phyloP scores from a whole-genome alignment of 2,329 filamentous ascomycete genomes.

The Ascochyta lentis region DNA sequence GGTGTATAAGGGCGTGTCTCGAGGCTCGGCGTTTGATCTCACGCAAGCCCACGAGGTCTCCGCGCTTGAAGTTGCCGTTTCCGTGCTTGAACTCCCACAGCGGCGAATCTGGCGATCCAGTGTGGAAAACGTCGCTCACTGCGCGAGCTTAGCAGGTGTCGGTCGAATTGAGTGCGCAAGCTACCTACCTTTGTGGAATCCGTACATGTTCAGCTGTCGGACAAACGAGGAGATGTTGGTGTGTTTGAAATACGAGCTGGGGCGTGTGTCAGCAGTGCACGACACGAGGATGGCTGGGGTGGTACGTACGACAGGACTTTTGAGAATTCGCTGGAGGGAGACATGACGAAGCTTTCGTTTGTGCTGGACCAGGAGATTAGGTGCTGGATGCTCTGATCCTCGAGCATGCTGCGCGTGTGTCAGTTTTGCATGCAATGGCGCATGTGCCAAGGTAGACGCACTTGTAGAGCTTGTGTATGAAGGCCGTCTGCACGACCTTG shows the following conservation, averaged over 20 bases:
- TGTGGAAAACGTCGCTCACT: conserved; percentile 99
- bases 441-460: conserved; percentile 55
- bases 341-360: conserved; percentile 99
- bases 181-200: conserved; percentile 90
- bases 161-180: conserved; percentile 11
- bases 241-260: conserved; percentile 97
- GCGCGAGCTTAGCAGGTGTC: conserved; percentile 22
- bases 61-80: conserved; percentile 94
- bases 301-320: conserved; percentile 90
- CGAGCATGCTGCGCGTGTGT: conserved; percentile 78
- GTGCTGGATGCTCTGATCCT: conserved; percentile 90
- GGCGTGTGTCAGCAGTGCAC: conserved; percentile 34
- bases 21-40: conserved; percentile 97
- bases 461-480: conserved; percentile 99
- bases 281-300: conserved; percentile 34
- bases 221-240: conserved; percentile 99
- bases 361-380: conserved; percentile 94
- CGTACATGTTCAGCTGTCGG: conserved; percentile 98
- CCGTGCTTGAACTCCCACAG: conserved; percentile 99
- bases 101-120: conserved; percentile 88
- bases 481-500: conserved; percentile 97
- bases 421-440: conserved; percentile 31
- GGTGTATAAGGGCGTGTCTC: conserved; percentile 88
- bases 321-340: conserved; percentile 94
- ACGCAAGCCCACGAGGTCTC: conserved; percentile 85